Evolutionary conservation across 2,329 filamentous ascomycete species (phyloP).

Genomic region (Lasiodiplodia citricola): DNA sequence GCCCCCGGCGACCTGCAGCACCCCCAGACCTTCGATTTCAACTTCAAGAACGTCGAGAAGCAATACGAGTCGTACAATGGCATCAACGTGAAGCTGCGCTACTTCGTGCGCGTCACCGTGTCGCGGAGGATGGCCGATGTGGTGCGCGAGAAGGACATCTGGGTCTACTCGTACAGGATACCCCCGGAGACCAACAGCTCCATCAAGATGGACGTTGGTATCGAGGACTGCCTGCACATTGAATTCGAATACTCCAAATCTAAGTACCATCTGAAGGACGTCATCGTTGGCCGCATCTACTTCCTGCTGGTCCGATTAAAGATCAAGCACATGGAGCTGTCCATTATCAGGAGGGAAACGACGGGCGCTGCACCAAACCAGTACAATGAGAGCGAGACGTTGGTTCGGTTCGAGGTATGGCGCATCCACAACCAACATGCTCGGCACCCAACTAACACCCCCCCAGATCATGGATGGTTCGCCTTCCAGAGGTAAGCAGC

Average conservation of each 20-base stretch:
- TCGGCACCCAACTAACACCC: constrained; percentile 27
- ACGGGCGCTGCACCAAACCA: constrained; percentile 97
- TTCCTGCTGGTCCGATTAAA: constrained; percentile 96
- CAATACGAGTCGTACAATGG: constrained; percentile 99
- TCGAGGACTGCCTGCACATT: constrained; percentile 98
- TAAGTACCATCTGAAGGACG: constrained; percentile 98
- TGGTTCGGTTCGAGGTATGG: constrained; percentile 89
- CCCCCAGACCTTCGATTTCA: constrained; percentile 98
- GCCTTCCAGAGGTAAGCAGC: constrained; percentile 78
- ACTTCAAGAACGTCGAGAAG: constrained; percentile 99
- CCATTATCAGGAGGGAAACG: constrained; percentile 95
- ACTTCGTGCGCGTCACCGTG: constrained; percentile 97
- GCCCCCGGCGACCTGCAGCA: constrained; percentile 97
- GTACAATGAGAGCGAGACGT: constrained; percentile 98
- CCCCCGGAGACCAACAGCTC: constrained; percentile 97
- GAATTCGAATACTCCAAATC: constrained; percentile 99
- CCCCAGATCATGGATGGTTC: constrained; percentile 97
- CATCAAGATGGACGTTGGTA: constrained; percentile 99
- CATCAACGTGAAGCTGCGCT: constrained; percentile 98
- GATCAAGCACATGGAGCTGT: constrained; percentile 99
- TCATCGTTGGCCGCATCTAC: constrained; percentile 98
- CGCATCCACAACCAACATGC: not conserved
- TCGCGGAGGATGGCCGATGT: constrained; percentile 97
- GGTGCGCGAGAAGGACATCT: constrained; percentile 98
- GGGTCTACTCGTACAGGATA: constrained; percentile 99